A percentile compares a stretch with the other conserved stretches of the same genome.
These are phyloP conservation scores for Arachis monticola DNA, from an alignment of 331 rosid genomes.

Conservation along the genomic window DNA sequence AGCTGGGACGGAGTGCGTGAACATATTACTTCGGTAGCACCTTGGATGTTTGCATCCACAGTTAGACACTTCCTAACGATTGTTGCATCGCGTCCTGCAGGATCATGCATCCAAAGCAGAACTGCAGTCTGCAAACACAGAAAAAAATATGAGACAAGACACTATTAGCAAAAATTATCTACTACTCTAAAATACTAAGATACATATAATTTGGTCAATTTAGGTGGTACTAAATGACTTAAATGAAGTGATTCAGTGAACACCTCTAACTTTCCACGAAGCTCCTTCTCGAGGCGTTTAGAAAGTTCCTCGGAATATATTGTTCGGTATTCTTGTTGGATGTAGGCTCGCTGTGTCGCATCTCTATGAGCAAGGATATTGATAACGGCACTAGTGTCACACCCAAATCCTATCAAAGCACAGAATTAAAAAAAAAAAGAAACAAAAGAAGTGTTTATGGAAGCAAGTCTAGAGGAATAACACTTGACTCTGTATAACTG, in stretches of 20 bases:
- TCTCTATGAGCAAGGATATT: slow-evolving; percentile 73
- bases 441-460: background rate
- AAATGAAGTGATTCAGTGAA: background rate
- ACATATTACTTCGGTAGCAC: slow-evolving; percentile 80
- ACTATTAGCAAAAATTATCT: background rate
- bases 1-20: slow-evolving; percentile 75
- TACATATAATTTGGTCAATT: background rate
- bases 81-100: slow-evolving; percentile 66
- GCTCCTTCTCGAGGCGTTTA: slow-evolving; percentile 67
- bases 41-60: slow-evolving; percentile 46
- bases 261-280: slow-evolving; percentile 72
- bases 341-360: slow-evolving; percentile 60
- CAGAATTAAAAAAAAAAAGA: background rate
- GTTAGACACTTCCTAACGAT: slow-evolving; percentile 53
- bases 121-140: slow-evolving; percentile 59
- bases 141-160: slow-evolving; percentile 16
- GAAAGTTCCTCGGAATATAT: slow-evolving; percentile 63
- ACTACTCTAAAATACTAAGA: background rate
- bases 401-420: slow-evolving; percentile 63
- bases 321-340: slow-evolving; percentile 64
- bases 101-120: slow-evolving; percentile 79
- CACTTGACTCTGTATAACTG: background rate
- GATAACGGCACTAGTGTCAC: slow-evolving; percentile 73
- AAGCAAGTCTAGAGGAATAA: slow-evolving; percentile 3
- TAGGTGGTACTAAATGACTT: too few relatives aligned